Base-by-base conservation (phyloP, 805 yeast genomes). In the Babjeviella inositovora region DNA sequence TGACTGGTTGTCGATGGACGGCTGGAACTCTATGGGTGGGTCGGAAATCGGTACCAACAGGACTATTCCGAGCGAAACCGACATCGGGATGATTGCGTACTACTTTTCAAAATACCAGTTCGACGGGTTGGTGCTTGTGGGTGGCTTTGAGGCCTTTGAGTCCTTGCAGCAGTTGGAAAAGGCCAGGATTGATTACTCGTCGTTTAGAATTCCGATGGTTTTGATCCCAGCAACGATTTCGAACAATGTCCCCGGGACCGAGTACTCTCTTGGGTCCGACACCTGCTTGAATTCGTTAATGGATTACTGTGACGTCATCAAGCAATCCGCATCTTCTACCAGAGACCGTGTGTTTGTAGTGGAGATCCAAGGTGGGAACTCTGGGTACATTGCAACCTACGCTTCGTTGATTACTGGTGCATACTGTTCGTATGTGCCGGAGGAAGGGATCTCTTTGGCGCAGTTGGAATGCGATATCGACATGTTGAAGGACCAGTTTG, bases 171-270 rank as follows among this genome's bases (percentile, higher is more conserved):
- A 84, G 55, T 63, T 90, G 34, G 76, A 79, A 36, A 61, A 62
- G 35, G 82, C 90, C 15, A 69, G 95, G 47, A 34, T 45, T 9
- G 54, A 68, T 28, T 90, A 82, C 53, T 97, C 98, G 20, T 71
- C 87, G 14, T 80, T 90, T 56, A 70, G 87, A 49, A 84, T 90
- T 34, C 98, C 98, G 32, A 74, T 87, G 80, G 77, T 80, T 19
- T 69, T 81, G 37, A 62, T 90, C 34, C 98, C 98, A 7, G 87
- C 97, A 3, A 90, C 98, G 3, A 81, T 90, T 33, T 84, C 96
- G 10, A 90, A 90, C 55, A 90, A 90, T 38, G 97, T 90, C 23
- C 98, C 99, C n/a, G 99, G 98, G 29, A 76, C 97, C 2, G 96
- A 90, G 50, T 84, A 84, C 50, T 84, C 96, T 0, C 53, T 90